Conservation (phyloP, 2,329 filamentous ascomycete species). For the Cladophialophora immunda region DNA sequence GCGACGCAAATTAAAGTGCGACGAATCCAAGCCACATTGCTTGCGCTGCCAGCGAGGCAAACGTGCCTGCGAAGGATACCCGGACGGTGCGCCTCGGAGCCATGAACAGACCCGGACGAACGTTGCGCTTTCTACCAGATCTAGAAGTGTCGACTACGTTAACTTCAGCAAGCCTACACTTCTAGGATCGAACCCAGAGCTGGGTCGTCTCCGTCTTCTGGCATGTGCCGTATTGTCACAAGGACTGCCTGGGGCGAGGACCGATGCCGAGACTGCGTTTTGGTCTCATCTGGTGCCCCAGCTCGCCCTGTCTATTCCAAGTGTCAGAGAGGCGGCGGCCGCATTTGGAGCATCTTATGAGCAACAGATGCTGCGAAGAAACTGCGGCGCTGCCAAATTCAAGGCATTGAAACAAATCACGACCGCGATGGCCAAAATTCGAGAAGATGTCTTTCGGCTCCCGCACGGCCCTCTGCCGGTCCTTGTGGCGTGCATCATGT, state of each 20-base stretch:
- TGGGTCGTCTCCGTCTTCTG: constrained; percentile 9
- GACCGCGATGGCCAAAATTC: constrained; percentile 11
- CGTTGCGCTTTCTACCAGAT: not conserved
- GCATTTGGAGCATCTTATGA: constrained; percentile 30
- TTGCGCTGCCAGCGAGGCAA: constrained; percentile 4
- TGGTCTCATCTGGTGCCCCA: constrained; percentile 19
- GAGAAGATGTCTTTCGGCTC: constrained; percentile 18
- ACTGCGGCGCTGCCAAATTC: not conserved
- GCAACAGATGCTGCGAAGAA: constrained; percentile 16
- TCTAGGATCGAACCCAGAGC: not conserved
- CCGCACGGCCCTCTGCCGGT: constrained; percentile 14
- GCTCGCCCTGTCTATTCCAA: constrained; percentile 10
- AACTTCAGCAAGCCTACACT: not conserved
- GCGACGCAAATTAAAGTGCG: constrained; percentile 20
- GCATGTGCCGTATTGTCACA: constrained; percentile 13
- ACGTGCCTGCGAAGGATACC: constrained; percentile 20
- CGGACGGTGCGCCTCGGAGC: not conserved
- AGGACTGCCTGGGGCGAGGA: constrained; percentile 8
- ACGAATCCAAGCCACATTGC: constrained; percentile 22
- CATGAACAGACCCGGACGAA: not conserved
- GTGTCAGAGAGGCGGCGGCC: constrained; percentile 21
- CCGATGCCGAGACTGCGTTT: constrained; percentile 9
- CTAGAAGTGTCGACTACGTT: not conserved
- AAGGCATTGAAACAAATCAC: constrained; percentile 4
- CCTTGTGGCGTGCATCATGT: constrained; percentile 17